Percentiles rank a stretch among this genome's conserved stretches.
Evolutionary conservation across 31 red algal genomes (phyloP).

Genomic region (Endocladia muricata): DNA sequence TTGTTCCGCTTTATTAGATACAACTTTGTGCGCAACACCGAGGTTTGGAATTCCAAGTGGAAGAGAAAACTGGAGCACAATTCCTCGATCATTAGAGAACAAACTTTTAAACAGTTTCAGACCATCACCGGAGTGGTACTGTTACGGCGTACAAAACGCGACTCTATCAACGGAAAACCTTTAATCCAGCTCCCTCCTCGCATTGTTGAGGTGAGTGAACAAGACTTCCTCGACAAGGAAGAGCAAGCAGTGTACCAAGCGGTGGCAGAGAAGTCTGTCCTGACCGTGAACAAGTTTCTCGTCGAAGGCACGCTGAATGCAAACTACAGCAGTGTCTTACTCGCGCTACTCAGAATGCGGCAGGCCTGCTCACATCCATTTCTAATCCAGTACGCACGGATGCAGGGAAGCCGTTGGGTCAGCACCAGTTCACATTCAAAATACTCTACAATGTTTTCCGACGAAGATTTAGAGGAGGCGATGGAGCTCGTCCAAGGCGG

Average conservation of each 20-base stretch:
- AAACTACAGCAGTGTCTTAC: constrained; percentile 55
- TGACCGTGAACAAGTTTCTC: constrained; percentile 22
- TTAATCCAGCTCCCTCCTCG: constrained; percentile 37
- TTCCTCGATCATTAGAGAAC: neutral
- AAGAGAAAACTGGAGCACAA: constrained; percentile 46
- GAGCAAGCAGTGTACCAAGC: constrained; percentile 32
- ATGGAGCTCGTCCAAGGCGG: neutral
- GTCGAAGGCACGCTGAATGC: constrained; percentile 11
- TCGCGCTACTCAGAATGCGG: constrained; percentile 73
- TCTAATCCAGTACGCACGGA: constrained; percentile 44
- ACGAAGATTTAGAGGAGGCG: constrained; percentile 31
- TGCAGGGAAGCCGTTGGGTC: neutral
- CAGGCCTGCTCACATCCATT: constrained; percentile 82
- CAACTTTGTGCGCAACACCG: constrained; percentile 55
- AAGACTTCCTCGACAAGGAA: constrained; percentile 21
- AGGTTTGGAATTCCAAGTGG: constrained; percentile 45
- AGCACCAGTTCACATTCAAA: neutral
- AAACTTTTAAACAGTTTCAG: constrained; percentile 56
- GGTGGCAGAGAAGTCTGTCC: constrained; percentile 20
- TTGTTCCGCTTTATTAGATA: constrained; percentile 77
- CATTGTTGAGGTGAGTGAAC: constrained; percentile 17
- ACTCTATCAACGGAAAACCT: constrained; percentile 37
- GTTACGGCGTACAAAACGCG: constrained; percentile 56
- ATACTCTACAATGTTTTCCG: constrained; percentile 15
- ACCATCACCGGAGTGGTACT: constrained; percentile 34